Evolutionary conservation across 2,329 filamentous ascomycete species (phyloP), one percentile per base, ranked within the genome.

Genomic region (Nigrospora oryzae): DNA sequence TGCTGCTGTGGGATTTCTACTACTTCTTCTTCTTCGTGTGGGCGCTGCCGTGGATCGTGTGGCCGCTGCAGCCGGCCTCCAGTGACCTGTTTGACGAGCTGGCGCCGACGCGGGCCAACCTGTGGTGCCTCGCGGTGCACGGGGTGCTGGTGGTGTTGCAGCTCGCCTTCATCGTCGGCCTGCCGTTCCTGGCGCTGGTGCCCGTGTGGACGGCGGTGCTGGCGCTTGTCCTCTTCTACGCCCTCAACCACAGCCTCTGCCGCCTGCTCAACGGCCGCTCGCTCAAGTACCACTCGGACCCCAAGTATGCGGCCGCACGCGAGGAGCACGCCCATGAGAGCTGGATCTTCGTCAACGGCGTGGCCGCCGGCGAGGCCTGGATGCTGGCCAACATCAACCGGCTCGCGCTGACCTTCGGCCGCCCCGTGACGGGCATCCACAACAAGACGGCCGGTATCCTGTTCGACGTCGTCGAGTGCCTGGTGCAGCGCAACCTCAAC

Each of bases 281-380:
- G 4, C 63, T 69, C 41, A 66, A 68, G 3, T 80, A 74, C 52
- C 60, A 63, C 15, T 80, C 79, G 1, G 70, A 77, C 36, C 65
- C 71, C 3, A 65, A 74, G 44, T 79, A 75, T 49, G 70, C 79
- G 1, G 60, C 69, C 14, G 62, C 63, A 2, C 60, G 63, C 15
- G 67, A 69, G 0, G 69, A 77, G 50, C 73, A 79, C 58, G 66
- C 68, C 11, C 69, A 79, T 43, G 86, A 90, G 63, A 75, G 82
- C 55, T 91, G 86, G 86, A 71, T 90, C n/a, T 90, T 86, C 57
- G 62, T 90, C 42, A 90, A 90, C 55, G 86, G 86, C 1, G 79
- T 89, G 28, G 78, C 74, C 11, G 73, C 74, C 32, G 76, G 75
- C 3, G 66, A 77, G 43, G 75, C 82, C 56, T 87, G 84, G 81